Percentiles rank a stretch among this genome's conserved stretches.
phyloP scores from a whole-genome alignment of 345 rosid genomes.

The Eucalyptus sp. region DNA sequence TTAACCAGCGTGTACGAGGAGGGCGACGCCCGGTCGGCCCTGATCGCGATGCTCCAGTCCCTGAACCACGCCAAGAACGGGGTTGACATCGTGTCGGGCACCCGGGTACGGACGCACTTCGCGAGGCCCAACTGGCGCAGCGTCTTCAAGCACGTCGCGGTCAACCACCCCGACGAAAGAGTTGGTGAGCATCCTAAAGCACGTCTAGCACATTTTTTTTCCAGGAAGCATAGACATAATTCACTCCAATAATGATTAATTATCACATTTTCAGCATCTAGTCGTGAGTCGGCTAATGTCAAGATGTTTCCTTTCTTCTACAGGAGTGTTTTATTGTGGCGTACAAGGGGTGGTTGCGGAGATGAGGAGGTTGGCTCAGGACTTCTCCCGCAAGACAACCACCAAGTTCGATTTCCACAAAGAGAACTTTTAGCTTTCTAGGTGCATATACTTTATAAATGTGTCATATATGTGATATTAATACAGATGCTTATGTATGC shows the following conservation, averaged over 20 bases:
- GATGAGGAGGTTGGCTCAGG: constrained; percentile 41
- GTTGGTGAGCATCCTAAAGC: constrained; percentile 33
- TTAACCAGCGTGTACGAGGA: constrained; percentile 72
- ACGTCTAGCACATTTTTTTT: neutral
- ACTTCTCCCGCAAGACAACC: constrained; percentile 64
- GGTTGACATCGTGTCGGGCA: constrained; percentile 57
- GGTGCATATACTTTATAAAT: no score
- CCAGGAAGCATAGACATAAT: neutral
- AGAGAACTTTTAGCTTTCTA: constrained; percentile 43
- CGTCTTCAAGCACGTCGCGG: constrained; percentile 58
- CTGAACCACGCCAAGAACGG: constrained; percentile 68
- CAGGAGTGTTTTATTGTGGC: constrained; percentile 77
- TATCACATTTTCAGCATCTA: neutral
- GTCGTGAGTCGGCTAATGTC: neutral
- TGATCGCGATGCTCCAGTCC: constrained; percentile 71
- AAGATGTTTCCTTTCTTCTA: neutral
- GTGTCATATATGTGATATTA: neutral
- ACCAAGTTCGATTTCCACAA: constrained; percentile 80
- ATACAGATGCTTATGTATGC: neutral
- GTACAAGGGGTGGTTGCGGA: constrained; percentile 46
- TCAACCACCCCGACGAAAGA: constrained; percentile 40
- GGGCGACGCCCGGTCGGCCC: constrained; percentile 80
- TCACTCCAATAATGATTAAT: neutral
- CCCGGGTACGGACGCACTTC: constrained; percentile 51
- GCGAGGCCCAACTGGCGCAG: constrained; percentile 64